A percentile compares a stretch with the other conserved stretches of the same genome.
These are phyloP conservation scores for Cladophialophora yegresii DNA, from an alignment of 2,329 filamentous ascomycete genomes.

Conservation along the genomic window DNA sequence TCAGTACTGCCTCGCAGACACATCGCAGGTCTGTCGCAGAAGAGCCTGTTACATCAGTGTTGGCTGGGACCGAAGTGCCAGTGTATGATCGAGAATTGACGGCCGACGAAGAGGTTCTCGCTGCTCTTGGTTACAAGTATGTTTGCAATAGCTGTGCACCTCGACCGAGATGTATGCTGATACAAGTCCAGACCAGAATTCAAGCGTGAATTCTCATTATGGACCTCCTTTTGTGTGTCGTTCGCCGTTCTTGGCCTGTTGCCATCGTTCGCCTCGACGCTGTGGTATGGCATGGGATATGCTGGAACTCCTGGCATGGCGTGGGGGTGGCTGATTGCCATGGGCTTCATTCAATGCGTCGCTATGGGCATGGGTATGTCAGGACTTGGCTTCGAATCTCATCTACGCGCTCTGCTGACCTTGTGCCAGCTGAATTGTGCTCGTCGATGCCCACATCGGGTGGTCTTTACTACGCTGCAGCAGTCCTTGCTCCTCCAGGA, in stretches of 20 bases:
- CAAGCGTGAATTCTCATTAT: constrained; percentile 71
- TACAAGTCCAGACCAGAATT: constrained; percentile 59
- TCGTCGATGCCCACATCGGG: constrained; percentile 72
- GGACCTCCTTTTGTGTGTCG: constrained; percentile 73
- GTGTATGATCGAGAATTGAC: constrained; percentile 51
- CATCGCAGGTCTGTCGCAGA: constrained; percentile 47
- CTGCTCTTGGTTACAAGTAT: constrained; percentile 60
- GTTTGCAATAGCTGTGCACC: constrained; percentile 44
- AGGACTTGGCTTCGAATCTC: not conserved
- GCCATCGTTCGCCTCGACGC: constrained; percentile 69
- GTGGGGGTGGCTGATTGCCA: constrained; percentile 74
- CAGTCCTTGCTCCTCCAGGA: constrained; percentile 67
- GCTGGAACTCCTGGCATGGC: constrained; percentile 64
- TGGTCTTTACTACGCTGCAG: constrained; percentile 72
- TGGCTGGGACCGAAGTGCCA: constrained; percentile 54
- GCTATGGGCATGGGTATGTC: constrained; percentile 59
- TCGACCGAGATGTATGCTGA: constrained; percentile 1
- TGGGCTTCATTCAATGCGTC: constrained; percentile 71
- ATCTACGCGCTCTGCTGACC: constrained; percentile 39
- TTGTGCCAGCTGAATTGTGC: constrained; percentile 63
- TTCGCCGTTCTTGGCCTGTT: constrained; percentile 72
- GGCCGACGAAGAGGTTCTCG: constrained; percentile 62
- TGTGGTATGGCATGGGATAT: constrained; percentile 69
- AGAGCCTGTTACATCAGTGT: constrained; percentile 57
- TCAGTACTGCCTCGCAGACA: constrained; percentile 22